Evolutionary conservation across 345 rosid genomes (phyloP).

Genomic region (Gossypium thurberi): DNA sequence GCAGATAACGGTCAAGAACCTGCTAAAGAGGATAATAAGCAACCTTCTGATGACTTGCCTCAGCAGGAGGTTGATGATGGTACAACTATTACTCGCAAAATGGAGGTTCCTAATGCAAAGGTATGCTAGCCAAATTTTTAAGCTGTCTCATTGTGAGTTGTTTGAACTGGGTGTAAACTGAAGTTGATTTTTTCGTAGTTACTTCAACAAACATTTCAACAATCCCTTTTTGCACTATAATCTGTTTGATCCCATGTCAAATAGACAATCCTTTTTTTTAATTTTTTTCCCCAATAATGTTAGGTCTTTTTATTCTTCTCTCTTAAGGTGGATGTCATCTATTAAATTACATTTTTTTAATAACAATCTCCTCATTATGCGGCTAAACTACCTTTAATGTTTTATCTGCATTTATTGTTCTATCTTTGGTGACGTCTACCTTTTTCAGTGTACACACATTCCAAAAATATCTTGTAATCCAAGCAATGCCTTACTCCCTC

Average conservation of each 20-base stretch:
- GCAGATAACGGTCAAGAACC: neutral
- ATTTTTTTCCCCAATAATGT: neutral
- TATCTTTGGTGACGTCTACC: neutral
- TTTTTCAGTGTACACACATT: neutral
- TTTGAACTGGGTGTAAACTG: neutral
- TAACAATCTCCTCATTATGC: neutral
- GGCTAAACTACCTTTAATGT: neutral
- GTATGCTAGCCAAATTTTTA: conserved; percentile 23
- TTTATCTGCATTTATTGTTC: neutral
- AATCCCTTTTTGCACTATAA: neutral
- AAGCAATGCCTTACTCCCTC: neutral
- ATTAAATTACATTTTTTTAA: neutral
- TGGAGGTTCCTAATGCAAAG: conserved; percentile 88
- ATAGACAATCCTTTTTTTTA: neutral
- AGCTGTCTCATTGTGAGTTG: neutral
- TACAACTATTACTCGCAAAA: conserved; percentile 39
- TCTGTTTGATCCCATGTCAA: neutral
- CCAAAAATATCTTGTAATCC: neutral
- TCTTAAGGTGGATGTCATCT: neutral
- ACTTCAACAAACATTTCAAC: neutral
- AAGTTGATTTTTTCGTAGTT: neutral
- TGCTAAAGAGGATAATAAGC: neutral
- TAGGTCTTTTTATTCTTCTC: neutral
- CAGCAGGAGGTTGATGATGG: conserved; percentile 26
- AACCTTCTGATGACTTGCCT: conserved; percentile 5